Percentiles rank a stretch among this genome's conserved stretches.
phyloP scores from a whole-genome alignment of 1,139 yeast genomes.

The Torulaspora pretoriensis region DNA sequence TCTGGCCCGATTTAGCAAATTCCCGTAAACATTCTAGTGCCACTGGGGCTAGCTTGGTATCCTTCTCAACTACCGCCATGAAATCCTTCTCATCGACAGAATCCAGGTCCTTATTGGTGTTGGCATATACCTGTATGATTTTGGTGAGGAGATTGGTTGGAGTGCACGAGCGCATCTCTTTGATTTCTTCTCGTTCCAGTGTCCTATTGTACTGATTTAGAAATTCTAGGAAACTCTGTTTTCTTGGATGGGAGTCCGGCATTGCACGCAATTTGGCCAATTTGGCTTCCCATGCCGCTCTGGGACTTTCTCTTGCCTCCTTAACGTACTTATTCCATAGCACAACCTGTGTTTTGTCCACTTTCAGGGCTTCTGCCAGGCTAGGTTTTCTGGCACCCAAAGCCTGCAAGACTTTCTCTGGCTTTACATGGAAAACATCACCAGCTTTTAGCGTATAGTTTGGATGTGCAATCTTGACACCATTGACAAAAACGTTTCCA shows the following conservation, averaged over 20 bases:
- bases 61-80: slow-evolving; percentile 23
- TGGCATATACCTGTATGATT: slow-evolving; percentile 29
- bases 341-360: slow-evolving; percentile 66
- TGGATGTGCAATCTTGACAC: slow-evolving; percentile 71
- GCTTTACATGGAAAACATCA: slow-evolving; percentile 79
- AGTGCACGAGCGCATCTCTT: slow-evolving; percentile 30
- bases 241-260: slow-evolving; percentile 28
- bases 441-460: slow-evolving; percentile 77
- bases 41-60: slow-evolving; percentile 21
- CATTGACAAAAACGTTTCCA: slow-evolving; percentile 85
- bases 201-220: slow-evolving; percentile 26
- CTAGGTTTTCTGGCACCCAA: slow-evolving; percentile 82
- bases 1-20: slow-evolving; percentile 22
- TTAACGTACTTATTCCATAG: slow-evolving; percentile 72
- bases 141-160: slow-evolving; percentile 28
- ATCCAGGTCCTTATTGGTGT: slow-evolving; percentile 15
- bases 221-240: slow-evolving; percentile 24
- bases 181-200: slow-evolving; percentile 26
- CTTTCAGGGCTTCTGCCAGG: slow-evolving; percentile 57
- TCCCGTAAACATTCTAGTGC: slow-evolving; percentile 28
- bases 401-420: slow-evolving; percentile 81
- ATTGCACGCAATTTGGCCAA: slow-evolving; percentile 24
- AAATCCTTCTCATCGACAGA: slow-evolving; percentile 24
- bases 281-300: slow-evolving; percentile 53
- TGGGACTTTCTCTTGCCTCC: slow-evolving; percentile 51